phyloP scores from a whole-genome alignment of 2,329 filamentous ascomycete genomes.

The Microsporum canis region DNA sequence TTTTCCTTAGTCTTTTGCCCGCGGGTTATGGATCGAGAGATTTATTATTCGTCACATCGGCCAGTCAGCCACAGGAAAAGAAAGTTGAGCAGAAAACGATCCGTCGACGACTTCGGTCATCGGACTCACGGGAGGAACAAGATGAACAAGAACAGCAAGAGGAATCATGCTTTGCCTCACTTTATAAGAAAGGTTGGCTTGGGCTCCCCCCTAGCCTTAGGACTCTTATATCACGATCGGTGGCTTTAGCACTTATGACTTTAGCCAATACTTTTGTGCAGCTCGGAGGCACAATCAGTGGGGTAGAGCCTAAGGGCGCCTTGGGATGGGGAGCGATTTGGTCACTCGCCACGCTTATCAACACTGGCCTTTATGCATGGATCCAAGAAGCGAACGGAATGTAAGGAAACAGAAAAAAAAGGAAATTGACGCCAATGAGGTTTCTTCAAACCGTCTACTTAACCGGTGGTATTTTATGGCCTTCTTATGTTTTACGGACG shows the following conservation, averaged over 20 bases:
- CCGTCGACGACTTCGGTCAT: neutral
- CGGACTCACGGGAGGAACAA: slow-evolving; percentile 13
- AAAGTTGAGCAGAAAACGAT: neutral
- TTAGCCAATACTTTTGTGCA: slow-evolving; percentile 51
- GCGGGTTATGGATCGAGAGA: slow-evolving; percentile 60
- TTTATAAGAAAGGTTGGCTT: slow-evolving; percentile 49
- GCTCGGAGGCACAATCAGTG: slow-evolving; percentile 54
- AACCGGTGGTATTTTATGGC: neutral
- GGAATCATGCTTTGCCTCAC: slow-evolving; percentile 60
- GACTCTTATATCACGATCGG: slow-evolving; percentile 53
- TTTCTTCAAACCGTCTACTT: neutral
- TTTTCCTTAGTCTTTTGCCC: slow-evolving; percentile 48
- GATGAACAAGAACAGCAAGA: slow-evolving; percentile 43
- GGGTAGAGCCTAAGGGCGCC: slow-evolving; percentile 60
- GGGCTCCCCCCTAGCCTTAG: slow-evolving; percentile 50
- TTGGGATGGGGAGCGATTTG: slow-evolving; percentile 62
- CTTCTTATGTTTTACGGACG: neutral
- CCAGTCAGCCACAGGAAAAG: slow-evolving; percentile 32
- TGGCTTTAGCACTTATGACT: slow-evolving; percentile 36
- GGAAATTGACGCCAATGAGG: neutral
- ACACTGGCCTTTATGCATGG: slow-evolving; percentile 28
- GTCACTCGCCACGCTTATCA: slow-evolving; percentile 42
- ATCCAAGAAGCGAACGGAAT: slow-evolving; percentile 29
- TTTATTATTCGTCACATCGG: slow-evolving; percentile 59
- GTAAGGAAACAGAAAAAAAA: neutral